Base-by-base conservation (phyloP, 805 yeast genomes). In the Teunomyces stri region DNA sequence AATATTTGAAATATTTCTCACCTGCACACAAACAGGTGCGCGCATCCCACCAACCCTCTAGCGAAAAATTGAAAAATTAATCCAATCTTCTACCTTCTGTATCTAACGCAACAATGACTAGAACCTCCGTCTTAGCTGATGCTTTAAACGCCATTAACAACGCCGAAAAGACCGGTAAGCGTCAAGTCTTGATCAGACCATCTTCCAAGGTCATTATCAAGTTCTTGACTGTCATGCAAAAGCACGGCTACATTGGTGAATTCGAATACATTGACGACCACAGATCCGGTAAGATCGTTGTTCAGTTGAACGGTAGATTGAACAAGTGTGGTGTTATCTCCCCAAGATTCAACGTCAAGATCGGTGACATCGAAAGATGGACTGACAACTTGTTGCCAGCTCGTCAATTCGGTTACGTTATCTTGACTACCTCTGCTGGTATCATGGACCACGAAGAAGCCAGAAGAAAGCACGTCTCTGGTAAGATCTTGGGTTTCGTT, bases 381-480 rank as follows among this genome's bases (percentile, higher is more conserved):
- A 89, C 96, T 66, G 96, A 85, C 76, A 89, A 91, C 88, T 85
- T 91, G 74, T 82, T 91, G 72, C 98, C 98, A 76, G 96, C 98
- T 62, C 89, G 98, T 87, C 98, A 91, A 80, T 92, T 91, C 71
- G 98, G 98, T 81, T 90, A 77, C 86, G 91, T 91, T 71, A 88
- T 91, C 78, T 84, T 91, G 75, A 92, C 98, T 79, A 91, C 98
- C 66, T 92, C 97, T 68, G 97, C 97, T 67, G 98, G 98, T 81
- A 91, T 91, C 69, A 90, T 91, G 96, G 97, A 92, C 85, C 98
- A 91, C 83, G 97, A 92, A 84, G 97, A 91, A 82, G 98, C 98
- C 70, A 89, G 96, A 86, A 87, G 97, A 85, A 92, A 91, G 88
- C 97, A 91, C 82, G 97, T 91, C 66, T 89, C 97, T 65, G 98